Conservation (phyloP, 2,329 filamentous ascomycete genomes). For the Magnaporthiopsis incrustans region DNA sequence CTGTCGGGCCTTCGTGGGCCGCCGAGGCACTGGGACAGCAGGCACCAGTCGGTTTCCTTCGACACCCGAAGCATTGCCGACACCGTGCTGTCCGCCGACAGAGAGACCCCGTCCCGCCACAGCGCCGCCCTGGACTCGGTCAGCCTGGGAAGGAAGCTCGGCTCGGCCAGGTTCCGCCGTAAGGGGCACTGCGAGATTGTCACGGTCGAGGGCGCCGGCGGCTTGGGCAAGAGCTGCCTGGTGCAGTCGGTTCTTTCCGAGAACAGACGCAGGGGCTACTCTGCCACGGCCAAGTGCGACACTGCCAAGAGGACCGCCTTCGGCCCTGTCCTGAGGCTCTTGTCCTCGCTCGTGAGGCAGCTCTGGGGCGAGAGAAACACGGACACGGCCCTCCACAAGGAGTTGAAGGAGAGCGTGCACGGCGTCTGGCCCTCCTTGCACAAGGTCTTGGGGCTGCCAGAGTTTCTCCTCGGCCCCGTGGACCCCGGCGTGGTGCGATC, state of each 20-base stretch:
- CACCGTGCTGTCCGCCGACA: constrained; percentile 30
- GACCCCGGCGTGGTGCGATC: constrained; percentile 28
- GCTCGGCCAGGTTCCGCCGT: constrained; percentile 49
- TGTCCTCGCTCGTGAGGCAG: constrained; percentile 59
- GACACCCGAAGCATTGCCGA: constrained; percentile 41
- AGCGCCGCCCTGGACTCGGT: constrained; percentile 29
- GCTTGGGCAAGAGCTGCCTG: constrained; percentile 58
- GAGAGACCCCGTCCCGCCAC: constrained; percentile 29
- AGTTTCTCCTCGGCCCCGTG: constrained; percentile 57
- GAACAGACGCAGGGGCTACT: constrained; percentile 53
- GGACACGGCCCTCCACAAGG: constrained; percentile 54
- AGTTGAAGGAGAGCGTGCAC: constrained; percentile 52
- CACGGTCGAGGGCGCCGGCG: constrained; percentile 51
- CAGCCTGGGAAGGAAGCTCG: constrained; percentile 46
- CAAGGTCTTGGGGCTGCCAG: constrained; percentile 52
- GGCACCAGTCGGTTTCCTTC: constrained; percentile 41
- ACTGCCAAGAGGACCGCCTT: constrained; percentile 52
- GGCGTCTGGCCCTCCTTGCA: constrained; percentile 59
- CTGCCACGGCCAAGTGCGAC: constrained; percentile 59
- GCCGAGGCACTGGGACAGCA: constrained; percentile 43
- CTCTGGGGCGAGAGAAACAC: constrained; percentile 60
- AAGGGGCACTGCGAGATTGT: constrained; percentile 58
- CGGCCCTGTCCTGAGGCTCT: constrained; percentile 54
- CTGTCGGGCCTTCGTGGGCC: constrained; percentile 25
- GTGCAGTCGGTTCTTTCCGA: constrained; percentile 56